Evolutionary conservation across 768 basidiomycete genomes (phyloP), one percentile per base, ranked within the genome.

Genomic region (Psilocybe cubensis): DNA sequence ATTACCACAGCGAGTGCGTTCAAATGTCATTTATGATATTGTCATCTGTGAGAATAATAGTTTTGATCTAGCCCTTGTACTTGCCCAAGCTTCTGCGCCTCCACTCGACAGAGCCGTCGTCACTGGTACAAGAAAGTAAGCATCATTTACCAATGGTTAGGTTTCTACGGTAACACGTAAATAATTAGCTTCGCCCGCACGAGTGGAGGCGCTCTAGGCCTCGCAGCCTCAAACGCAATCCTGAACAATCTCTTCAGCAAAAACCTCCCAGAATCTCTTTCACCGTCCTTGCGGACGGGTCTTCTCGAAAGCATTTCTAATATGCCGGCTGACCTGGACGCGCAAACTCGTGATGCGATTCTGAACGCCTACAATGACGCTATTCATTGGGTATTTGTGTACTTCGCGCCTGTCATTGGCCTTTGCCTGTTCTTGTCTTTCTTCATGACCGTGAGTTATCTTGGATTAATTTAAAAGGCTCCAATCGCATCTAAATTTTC

Each of bases 81-180:
- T 56, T 20, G 54, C 54, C 28, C 54, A 56, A 41, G 54, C 54
- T 9, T 56, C 54, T 12, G 54, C 54, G 1, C 42, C 31, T 24
- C 54, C 54, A 1, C 43, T 56, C n/a, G 54, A 56, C 46, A 38
- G 54, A 48, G 54, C 54, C 28, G 54, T 47, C 43, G 54, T 56
- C 38, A 56, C 54, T 0, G 54, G 54, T 7, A 56, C 54, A 11
- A 31, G 54, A 48, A 56, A 56, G 54, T 56, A 40, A 33, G n/a
- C 29, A 44, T 6, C 52, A 3, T n/a, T 18, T 38, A 6, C 35
- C 35, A n/a, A n/a, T n/a, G n/a, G n/a, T n/a, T n/a, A n/a, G n/a
- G n/a, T n/a, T n/a, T n/a, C n/a, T n/a, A n/a, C n/a, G n/a, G n/a
- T n/a, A 35, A 54, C 53, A 3, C 42, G 53, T 31, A 54, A 54